Evolutionary conservation across 345 rosid species (phyloP).

Genomic region (Eucalyptus virginea): DNA sequence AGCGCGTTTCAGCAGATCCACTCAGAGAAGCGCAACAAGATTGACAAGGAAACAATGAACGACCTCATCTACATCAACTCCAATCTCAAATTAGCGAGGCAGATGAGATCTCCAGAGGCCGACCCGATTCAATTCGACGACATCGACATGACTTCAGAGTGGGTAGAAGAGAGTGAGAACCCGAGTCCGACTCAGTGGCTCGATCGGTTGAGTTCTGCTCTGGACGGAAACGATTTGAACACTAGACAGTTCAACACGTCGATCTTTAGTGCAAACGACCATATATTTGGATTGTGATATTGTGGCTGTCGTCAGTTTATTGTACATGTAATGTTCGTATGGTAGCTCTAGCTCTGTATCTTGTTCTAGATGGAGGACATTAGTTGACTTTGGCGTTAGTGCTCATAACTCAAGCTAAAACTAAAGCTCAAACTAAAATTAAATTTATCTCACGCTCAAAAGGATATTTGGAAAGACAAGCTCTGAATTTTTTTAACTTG

Average conservation of each 20-base stretch:
- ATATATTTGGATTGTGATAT: slow-evolving; percentile 56
- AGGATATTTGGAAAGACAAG: background rate
- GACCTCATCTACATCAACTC: slow-evolving; percentile 56
- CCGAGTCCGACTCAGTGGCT: slow-evolving; percentile 78
- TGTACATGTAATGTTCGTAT: background rate
- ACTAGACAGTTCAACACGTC: slow-evolving; percentile 66
- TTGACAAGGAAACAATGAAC: slow-evolving; percentile 63
- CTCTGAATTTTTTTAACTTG: background rate
- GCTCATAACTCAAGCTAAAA: background rate
- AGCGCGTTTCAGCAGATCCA: slow-evolving; percentile 75
- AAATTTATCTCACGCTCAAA: too few species aligned
- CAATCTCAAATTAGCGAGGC: slow-evolving; percentile 66
- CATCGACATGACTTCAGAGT: slow-evolving; percentile 88
- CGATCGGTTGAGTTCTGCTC: slow-evolving; percentile 61
- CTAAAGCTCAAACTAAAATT: too few species aligned
- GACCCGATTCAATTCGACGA: slow-evolving; percentile 62
- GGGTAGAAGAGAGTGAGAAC: slow-evolving; percentile 81
- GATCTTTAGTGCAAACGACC: slow-evolving; percentile 47
- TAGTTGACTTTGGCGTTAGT: background rate
- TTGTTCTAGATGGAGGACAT: background rate
- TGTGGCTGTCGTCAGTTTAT: background rate
- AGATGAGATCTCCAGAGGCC: slow-evolving; percentile 34
- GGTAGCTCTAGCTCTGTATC: background rate
- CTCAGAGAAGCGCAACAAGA: slow-evolving; percentile 75
- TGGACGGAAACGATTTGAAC: slow-evolving; percentile 77